Conservation (phyloP, 2,329 filamentous ascomycete species). For the Alternaria sp. region DNA sequence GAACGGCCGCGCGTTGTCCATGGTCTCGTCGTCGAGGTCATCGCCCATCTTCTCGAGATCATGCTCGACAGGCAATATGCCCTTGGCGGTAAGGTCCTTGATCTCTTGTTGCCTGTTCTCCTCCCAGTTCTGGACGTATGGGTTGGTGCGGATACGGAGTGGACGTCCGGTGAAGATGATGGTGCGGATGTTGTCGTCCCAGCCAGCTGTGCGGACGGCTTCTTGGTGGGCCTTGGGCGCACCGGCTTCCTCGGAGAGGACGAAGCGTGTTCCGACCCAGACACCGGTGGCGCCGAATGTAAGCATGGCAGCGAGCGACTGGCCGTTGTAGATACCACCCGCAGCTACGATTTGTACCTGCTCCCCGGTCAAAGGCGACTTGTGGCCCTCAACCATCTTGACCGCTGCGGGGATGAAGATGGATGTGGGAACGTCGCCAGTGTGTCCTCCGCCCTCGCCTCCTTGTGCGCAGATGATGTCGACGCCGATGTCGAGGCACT, state of each 20-base stretch:
- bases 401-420: conserved; percentile 93
- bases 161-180: conserved; percentile 99
- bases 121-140: conserved; percentile 97
- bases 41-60: conserved; percentile 84
- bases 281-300: conserved; percentile 92
- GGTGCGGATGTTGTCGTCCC: conserved; percentile 95
- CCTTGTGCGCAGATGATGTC: conserved; percentile 99
- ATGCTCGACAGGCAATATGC: conserved; percentile 89
- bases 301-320: conserved; percentile 84
- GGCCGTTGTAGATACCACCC: conserved; percentile 92
- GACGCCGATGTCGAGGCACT: conserved; percentile 85
- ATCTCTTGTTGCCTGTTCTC: conserved; percentile 88
- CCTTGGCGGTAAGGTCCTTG: conserved; percentile 87
- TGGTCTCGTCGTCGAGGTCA: conserved; percentile 75
- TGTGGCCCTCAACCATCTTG: conserved; percentile 78
- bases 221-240: conserved; percentile 95
- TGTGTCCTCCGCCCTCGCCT: conserved; percentile 96
- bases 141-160: conserved; percentile 88
- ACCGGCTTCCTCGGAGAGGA: conserved; percentile 91
- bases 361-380: conserved; percentile 82
- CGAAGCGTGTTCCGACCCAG: conserved; percentile 97
- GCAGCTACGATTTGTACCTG: conserved; percentile 93
- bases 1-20: conserved; percentile 90
- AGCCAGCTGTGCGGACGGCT: conserved; percentile 86
- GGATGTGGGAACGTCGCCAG: conserved; percentile 89